Conservation (phyloP, 345 rosid genomes). For the Hibiscus tridactylites region DNA sequence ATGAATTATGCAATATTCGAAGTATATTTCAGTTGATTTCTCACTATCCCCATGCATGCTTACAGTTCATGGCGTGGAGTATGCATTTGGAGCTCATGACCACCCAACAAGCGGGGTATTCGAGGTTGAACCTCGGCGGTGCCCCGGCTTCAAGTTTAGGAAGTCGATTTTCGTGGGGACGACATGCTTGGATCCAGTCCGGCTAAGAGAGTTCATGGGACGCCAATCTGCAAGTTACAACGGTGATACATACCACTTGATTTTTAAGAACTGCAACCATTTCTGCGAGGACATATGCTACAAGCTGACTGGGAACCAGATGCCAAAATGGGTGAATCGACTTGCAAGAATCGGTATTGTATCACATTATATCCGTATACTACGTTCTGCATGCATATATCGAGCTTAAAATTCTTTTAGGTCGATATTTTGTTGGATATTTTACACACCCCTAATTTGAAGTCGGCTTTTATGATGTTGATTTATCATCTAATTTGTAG, state of each 20-base stretch:
- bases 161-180: slow-evolving; percentile 58
- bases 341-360: slow-evolving; percentile 59
- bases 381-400: not conserved
- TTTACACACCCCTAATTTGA: not conserved
- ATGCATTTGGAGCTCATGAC: slow-evolving; percentile 73
- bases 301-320: slow-evolving; percentile 51
- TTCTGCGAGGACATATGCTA: slow-evolving; percentile 55
- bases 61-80: slow-evolving; percentile 58
- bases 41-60: slow-evolving; percentile 14
- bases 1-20: too few relatives aligned
- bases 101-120: slow-evolving; percentile 55
- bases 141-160: slow-evolving; percentile 71
- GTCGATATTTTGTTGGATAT: not conserved
- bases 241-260: slow-evolving; percentile 59
- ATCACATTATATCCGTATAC: not conserved
- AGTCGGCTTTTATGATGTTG: not conserved
- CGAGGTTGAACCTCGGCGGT: slow-evolving; percentile 58
- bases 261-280: slow-evolving; percentile 68
- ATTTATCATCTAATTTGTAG: slow-evolving; percentile 21
- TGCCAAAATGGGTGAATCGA: slow-evolving; percentile 68
- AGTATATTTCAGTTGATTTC: not conserved
- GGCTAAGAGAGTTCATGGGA: slow-evolving; percentile 53
- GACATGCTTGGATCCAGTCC: slow-evolving; percentile 48
- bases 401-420: not conserved
- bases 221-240: slow-evolving; percentile 38